A percentile compares a stretch with the other conserved stretches of the same genome.
Conservation (phyloP, 169 alveolate genomes). For the Cryptosporidium ubiquitum region DNA sequence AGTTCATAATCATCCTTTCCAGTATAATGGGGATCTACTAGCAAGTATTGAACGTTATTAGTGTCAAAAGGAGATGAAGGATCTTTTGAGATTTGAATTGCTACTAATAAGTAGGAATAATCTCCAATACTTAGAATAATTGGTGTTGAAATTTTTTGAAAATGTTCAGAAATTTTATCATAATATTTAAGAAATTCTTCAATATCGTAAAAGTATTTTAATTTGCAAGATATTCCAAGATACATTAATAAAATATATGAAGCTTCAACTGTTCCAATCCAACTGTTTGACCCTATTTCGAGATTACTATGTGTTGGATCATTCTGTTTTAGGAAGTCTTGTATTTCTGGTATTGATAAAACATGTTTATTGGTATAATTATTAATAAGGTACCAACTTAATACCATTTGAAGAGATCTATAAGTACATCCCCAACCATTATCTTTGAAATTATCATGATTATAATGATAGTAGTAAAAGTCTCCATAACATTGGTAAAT, state of each 20-base stretch:
- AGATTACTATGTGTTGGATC: slow-evolving; percentile 75
- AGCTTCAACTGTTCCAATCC: slow-evolving; percentile 84
- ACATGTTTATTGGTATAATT: slow-evolving; percentile 76
- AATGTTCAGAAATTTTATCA: slow-evolving; percentile 78
- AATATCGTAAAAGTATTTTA: slow-evolving; percentile 76
- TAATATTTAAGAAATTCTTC: slow-evolving; percentile 78
- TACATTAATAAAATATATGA: slow-evolving; percentile 80
- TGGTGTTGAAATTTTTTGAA: slow-evolving; percentile 76
- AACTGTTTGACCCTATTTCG: slow-evolving; percentile 77
- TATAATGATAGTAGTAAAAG: slow-evolving; percentile 81
- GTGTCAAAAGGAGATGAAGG: slow-evolving; percentile 24
- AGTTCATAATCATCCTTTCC: slow-evolving; percentile 78
- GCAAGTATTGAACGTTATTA: slow-evolving; percentile 79
- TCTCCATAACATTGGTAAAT: slow-evolving; percentile 70
- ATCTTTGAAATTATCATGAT: slow-evolving; percentile 80
- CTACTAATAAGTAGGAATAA: slow-evolving; percentile 80
- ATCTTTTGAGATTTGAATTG: slow-evolving; percentile 78
- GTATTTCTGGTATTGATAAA: slow-evolving; percentile 77
- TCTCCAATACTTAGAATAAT: slow-evolving; percentile 81
- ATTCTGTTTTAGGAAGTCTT: slow-evolving; percentile 74
- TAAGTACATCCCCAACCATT: slow-evolving; percentile 85
- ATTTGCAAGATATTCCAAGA: slow-evolving; percentile 77
- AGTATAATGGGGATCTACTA: slow-evolving; percentile 83
- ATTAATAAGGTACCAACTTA: slow-evolving; percentile 82
- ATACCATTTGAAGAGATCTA: slow-evolving; percentile 81